phyloP scores from a whole-genome alignment of 2,329 filamentous ascomycete species.

The Pyricularia sp. region DNA sequence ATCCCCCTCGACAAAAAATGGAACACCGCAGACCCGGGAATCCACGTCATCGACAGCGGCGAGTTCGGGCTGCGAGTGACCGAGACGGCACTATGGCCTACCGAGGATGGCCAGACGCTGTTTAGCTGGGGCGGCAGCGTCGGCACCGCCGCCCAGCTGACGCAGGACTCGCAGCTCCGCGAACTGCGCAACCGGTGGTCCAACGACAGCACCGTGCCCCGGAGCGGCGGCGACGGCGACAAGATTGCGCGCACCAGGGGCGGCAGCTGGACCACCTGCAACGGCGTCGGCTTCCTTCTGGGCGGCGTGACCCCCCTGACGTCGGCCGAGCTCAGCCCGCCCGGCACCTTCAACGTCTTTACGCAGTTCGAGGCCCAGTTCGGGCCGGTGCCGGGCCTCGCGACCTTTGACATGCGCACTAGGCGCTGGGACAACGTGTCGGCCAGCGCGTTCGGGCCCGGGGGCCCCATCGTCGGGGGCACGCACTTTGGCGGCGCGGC shows the following conservation, averaged over 20 bases:
- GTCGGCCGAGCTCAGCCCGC: neutral
- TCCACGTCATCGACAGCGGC: constrained; percentile 1
- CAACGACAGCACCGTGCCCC: neutral
- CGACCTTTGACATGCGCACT: neutral
- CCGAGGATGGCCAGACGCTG: neutral
- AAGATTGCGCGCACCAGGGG: neutral
- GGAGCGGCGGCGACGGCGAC: neutral
- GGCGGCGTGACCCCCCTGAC: neutral
- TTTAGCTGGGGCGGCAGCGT: constrained; percentile 5
- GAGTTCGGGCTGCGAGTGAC: neutral
- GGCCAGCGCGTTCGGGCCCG: neutral
- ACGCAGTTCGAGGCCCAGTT: neutral
- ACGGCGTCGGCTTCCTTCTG: neutral
- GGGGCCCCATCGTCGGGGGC: neutral
- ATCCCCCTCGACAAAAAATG: constrained; percentile 1
- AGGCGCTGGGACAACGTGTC: neutral
- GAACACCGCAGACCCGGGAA: neutral
- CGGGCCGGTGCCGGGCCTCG: neutral
- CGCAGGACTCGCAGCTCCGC: neutral
- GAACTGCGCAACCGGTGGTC: neutral
- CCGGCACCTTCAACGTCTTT: neutral
- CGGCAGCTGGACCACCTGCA: neutral
- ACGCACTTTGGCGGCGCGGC: constrained; percentile 12
- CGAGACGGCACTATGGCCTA: neutral
- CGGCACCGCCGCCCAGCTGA: neutral